Base-by-base conservation (phyloP, 345 rosid species). In the Euphorbia peplus region DNA sequence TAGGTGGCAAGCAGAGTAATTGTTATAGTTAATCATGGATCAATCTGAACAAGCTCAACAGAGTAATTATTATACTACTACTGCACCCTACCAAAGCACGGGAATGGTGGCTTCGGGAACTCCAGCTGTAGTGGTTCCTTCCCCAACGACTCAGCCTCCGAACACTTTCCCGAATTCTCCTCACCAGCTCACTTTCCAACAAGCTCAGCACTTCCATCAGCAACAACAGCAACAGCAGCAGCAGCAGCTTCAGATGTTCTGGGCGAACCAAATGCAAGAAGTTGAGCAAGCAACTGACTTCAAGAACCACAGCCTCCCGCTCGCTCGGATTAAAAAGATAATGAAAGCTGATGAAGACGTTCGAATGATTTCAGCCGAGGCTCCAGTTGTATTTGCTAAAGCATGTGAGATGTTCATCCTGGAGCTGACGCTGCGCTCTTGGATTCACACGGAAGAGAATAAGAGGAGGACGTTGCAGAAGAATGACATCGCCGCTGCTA, bases 351-450 rank as follows among this genome's bases (percentile, higher is more conserved):
- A 81, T 58, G 81, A 81, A 64, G 81, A 81, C 44, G 84, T 81
- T n/a, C 70, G 81, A 4, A 81, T 81, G 84, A 81, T 81, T 41
- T 81, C 84, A n/a, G 84, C 84, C 3, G 84, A 77, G 70, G 84
- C 84, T 48, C 84, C 84, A 5, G 81, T 80, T 37, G 53, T 80
- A 61, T 80, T 80, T 68, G 81, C 84, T 0, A 77, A 78, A 60
- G 84, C 84, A 0, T 81, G 84, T 47, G 81, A 81, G 70, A 78
- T 81, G 84, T 81, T 81, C 75, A 75, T 81, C 71, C 39, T 81
- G 75, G 84, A 81, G 72, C 67, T 81, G 51, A 81, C 84, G 41
- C 60, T 77, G 29, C 81, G 81, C 35, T 81, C 79, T 48, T 81
- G 84, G 81, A 81, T 78, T 70, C 77, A 81, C 73, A 81, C 84